These are phyloP conservation scores for Diaporthe sp. DNA, from an alignment of 2,329 filamentous ascomycete genomes.

Conservation along the genomic window DNA sequence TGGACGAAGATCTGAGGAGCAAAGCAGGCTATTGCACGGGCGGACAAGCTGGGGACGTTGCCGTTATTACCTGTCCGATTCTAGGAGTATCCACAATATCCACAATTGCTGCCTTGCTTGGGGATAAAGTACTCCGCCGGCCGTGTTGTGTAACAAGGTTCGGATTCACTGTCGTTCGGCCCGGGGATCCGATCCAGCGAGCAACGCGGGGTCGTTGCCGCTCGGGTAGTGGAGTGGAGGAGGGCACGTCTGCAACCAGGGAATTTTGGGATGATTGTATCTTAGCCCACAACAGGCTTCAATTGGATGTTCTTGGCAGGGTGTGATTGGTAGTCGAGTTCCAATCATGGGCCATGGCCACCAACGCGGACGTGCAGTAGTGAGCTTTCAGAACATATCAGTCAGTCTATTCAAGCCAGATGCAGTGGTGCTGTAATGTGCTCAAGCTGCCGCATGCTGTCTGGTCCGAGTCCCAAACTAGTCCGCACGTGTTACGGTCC, in stretches of 20 bases:
- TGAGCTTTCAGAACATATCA: too few species aligned
- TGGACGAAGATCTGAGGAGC: not conserved
- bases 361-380: too few species aligned
- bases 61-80: not conserved
- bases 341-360: too few species aligned
- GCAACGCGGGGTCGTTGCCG: constrained; percentile 2
- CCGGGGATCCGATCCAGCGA: not conserved
- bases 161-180: not conserved
- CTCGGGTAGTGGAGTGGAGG: not conserved
- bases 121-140: too few species aligned
- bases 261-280: not conserved
- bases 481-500: not conserved
- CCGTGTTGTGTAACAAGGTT: not conserved
- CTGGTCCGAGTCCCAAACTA: not conserved
- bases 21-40: not conserved
- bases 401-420: not conserved
- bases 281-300: not conserved
- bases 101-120: not conserved
- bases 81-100: not conserved
- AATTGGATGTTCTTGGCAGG: not conserved
- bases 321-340: not conserved
- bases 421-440: not conserved
- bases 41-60: not conserved
- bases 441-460: not conserved
- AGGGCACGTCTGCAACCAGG: not conserved